These are phyloP conservation scores for Cardamine occulta DNA, from an alignment of 345 rosid species.

Conservation along the genomic window DNA sequence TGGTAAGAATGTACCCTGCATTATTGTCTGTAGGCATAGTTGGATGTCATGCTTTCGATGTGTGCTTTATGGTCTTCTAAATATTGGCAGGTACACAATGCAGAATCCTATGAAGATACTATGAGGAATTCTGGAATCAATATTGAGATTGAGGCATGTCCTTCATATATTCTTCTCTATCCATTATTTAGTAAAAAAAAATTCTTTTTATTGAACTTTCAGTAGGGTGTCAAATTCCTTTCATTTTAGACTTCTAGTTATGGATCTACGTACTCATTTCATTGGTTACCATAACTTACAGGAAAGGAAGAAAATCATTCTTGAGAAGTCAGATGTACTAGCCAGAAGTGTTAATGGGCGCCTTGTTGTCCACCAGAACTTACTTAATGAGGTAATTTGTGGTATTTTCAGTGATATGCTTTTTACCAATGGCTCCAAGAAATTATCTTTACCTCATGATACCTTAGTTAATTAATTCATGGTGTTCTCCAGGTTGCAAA, in stretches of 20 bases:
- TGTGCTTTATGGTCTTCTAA: conserved; percentile 35
- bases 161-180: conserved; percentile 18
- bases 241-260: conserved; percentile 14
- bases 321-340: conserved; percentile 61
- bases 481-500: conserved; percentile 72
- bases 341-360: conserved; percentile 75
- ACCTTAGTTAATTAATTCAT: conserved; percentile 15
- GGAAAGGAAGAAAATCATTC: conserved; percentile 71
- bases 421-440: not conserved
- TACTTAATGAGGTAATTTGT: conserved; percentile 73
- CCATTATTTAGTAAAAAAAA: not conserved
- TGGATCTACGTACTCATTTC: conserved; percentile 9
- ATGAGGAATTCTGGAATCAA: conserved; percentile 78
- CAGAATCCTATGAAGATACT: conserved; percentile 68
- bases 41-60: conserved; percentile 24
- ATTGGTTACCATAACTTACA: conserved; percentile 40
- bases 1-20: conserved; percentile 51
- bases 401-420: conserved; percentile 34
- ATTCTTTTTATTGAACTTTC: not conserved
- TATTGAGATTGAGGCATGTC: conserved; percentile 72
- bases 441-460: conserved; percentile 9
- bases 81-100: conserved; percentile 63
- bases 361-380: conserved; percentile 58
- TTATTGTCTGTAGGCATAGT: conserved; percentile 10
- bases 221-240: conserved; percentile 20